Conservation (phyloP, 169 alveolate species). For the Toxoplasma gondii region DNA sequence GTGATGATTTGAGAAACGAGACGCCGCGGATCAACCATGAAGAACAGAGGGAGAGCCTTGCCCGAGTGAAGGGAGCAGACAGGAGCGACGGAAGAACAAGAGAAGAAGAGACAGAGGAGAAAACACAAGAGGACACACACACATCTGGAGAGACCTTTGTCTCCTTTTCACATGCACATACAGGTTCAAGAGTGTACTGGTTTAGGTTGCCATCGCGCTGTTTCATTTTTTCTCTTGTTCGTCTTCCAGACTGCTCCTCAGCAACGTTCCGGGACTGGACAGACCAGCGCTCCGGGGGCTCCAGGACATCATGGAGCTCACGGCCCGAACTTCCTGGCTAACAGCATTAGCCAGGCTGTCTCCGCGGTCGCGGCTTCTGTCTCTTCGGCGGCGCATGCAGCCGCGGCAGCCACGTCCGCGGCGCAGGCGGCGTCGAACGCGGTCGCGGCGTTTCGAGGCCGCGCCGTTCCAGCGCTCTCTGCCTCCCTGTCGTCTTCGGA, state of each 20-base stretch:
- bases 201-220: background rate
- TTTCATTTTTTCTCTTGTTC: background rate
- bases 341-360: conserved; percentile 34
- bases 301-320: background rate
- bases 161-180: too few relatives aligned
- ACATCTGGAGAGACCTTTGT: too few relatives aligned
- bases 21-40: too few relatives aligned
- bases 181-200: background rate
- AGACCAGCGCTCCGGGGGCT: background rate
- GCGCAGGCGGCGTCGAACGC: conserved; percentile 42
- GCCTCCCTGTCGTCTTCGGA: background rate
- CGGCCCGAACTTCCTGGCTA: background rate
- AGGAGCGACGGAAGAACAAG: too few relatives aligned
- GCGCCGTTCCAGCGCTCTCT: background rate
- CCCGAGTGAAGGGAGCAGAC: too few relatives aligned
- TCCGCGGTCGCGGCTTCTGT: conserved; percentile 22
- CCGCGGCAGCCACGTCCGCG: conserved; percentile 45
- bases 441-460: conserved; percentile 9
- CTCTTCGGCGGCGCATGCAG: conserved; percentile 19
- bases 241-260: background rate
- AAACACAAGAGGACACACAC: too few relatives aligned
- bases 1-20: too few relatives aligned
- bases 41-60: too few relatives aligned
- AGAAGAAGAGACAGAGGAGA: too few relatives aligned
- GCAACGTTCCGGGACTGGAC: background rate